Evolutionary conservation across 768 basidiomycete species (phyloP).

Genomic region (Tulasnella sp.): DNA sequence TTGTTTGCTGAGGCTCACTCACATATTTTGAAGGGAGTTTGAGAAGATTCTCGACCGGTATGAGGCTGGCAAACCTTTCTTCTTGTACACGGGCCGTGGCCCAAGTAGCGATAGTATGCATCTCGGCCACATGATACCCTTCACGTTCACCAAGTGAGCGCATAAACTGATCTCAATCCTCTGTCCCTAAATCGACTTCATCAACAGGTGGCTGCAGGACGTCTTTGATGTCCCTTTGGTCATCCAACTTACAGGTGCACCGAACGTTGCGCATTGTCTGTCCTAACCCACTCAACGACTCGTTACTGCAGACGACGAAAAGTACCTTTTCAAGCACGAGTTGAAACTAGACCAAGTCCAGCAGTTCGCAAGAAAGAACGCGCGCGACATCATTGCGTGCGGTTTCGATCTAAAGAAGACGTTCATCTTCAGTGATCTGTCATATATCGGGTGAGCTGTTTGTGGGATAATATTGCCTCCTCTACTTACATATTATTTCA

Average conservation of each 20-base stretch:
- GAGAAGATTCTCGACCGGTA: slow-evolving; percentile 88
- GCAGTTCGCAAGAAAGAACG: slow-evolving; percentile 70
- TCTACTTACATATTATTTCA: slow-evolving; percentile 19
- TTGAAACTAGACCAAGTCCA: slow-evolving; percentile 82
- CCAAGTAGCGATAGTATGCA: slow-evolving; percentile 97
- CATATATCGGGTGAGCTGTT: slow-evolving; percentile 49
- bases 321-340: slow-evolving; percentile 94
- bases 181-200: not conserved
- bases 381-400: slow-evolving; percentile 93
- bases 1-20: not conserved
- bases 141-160: slow-evolving; percentile 87
- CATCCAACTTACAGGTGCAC: slow-evolving; percentile 79
- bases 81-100: slow-evolving; percentile 93
- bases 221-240: slow-evolving; percentile 92
- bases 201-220: slow-evolving; percentile 81
- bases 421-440: slow-evolving; percentile 92
- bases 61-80: slow-evolving; percentile 95
- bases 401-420: slow-evolving; percentile 87
- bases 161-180: not conserved
- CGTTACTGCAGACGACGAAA: slow-evolving; percentile 70
- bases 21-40: slow-evolving; percentile 52
- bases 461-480: not conserved
- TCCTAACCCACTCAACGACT: not conserved
- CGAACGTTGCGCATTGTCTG: not conserved
- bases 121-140: slow-evolving; percentile 94